A percentile compares a stretch with the other conserved stretches of the same genome.
These are phyloP conservation scores for Tolypocladium paradoxum DNA, from an alignment of 2,329 filamentous ascomycete species.

Conservation along the genomic window DNA sequence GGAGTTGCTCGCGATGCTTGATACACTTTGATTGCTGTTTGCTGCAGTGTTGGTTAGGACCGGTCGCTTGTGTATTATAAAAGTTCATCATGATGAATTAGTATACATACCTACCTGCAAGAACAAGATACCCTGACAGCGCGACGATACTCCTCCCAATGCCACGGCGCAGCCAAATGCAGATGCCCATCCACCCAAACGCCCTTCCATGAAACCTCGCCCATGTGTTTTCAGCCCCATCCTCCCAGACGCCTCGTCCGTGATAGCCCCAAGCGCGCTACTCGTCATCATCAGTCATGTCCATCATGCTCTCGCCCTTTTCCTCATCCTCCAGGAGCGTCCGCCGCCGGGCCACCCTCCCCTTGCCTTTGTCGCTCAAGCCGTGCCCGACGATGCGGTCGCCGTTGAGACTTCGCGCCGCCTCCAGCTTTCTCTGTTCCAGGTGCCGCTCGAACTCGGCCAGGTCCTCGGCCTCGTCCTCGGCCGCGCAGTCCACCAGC, in stretches of 20 bases:
- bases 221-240: neutral
- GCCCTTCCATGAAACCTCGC: neutral
- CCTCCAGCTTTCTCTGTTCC: conserved; percentile 32
- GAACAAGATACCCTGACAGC: neutral
- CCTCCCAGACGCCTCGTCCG: neutral
- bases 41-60: no score
- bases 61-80: no score
- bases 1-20: no score
- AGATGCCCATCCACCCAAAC: neutral
- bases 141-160: neutral
- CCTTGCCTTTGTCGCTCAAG: conserved; percentile 34
- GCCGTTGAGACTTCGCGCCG: conserved; percentile 25
- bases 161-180: neutral
- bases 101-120: neutral
- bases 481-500: conserved; percentile 30
- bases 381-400: conserved; percentile 9
- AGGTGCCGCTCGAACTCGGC: conserved; percentile 43
- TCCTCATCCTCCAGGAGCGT: conserved; percentile 22
- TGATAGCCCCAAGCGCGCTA: neutral
- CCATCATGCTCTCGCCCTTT: conserved; percentile 39
- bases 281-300: conserved; percentile 44
- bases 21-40: no score
- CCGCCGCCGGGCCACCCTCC: conserved; percentile 24
- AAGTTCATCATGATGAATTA: no score
- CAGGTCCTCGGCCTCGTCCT: conserved; percentile 35